A percentile compares a stretch with the other conserved stretches of the same genome.
phyloP scores from a whole-genome alignment of 2,329 filamentous ascomycete species.

The Alternaria gansuensis region DNA sequence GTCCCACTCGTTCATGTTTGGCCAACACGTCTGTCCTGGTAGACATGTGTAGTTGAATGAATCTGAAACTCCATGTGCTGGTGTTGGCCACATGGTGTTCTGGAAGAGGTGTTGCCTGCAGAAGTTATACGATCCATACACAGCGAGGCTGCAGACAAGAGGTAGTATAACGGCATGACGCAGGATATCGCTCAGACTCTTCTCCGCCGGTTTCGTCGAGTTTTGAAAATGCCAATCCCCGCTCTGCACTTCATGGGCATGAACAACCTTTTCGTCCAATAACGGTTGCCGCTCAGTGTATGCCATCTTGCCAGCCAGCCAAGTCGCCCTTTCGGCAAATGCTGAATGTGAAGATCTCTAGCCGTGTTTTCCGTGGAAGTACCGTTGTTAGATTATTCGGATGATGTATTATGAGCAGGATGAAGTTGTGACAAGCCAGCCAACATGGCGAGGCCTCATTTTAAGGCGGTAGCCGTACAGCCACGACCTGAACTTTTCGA shows the following conservation, averaged over 20 bases:
- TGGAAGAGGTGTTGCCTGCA: conserved; percentile 3
- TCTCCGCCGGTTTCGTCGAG: not conserved
- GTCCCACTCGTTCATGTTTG: conserved; percentile 41
- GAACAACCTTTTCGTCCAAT: conserved; percentile 26
- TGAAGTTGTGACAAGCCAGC: not conserved
- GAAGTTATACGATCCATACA: conserved; percentile 15
- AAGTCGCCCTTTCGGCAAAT: not conserved
- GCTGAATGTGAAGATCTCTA: not conserved
- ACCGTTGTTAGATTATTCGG: not conserved
- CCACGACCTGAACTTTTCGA: conserved; percentile 9
- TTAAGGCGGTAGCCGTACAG: conserved; percentile 13
- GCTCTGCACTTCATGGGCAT: conserved; percentile 11
- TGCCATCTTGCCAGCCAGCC: conserved; percentile 20
- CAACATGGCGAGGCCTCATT: conserved; percentile 6
- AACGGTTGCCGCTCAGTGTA: conserved; percentile 24
- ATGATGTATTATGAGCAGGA: not conserved
- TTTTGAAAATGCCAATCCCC: not conserved
- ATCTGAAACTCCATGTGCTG: not conserved
- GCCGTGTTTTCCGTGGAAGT: not conserved
- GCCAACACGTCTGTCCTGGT: conserved; percentile 52
- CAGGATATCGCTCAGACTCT: not conserved
- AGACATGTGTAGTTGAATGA: conserved; percentile 44
- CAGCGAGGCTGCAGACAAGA: conserved; percentile 17
- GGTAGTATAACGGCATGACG: conserved; percentile 12
- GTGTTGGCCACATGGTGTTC: not conserved